Evolutionary conservation across 192 early-diverging fungal genomes (phyloP).

Genomic region (Helicostylum pulchrum): DNA sequence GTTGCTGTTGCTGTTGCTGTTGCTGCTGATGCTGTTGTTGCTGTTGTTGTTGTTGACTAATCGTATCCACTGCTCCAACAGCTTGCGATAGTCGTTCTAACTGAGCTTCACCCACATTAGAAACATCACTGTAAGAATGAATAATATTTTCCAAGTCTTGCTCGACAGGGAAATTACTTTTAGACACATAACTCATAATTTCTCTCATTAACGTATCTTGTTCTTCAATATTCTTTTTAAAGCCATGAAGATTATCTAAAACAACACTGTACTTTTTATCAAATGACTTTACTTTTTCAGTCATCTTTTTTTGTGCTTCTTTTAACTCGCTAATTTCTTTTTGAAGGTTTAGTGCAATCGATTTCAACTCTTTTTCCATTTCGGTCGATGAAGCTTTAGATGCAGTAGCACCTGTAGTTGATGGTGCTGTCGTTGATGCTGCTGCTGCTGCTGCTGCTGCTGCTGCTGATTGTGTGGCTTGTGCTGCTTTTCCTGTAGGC

Average conservation of each 20-base stretch:
- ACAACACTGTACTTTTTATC: conserved; percentile 29
- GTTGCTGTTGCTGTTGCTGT: not conserved
- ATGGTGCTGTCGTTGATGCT: not conserved
- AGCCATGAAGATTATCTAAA: conserved; percentile 38
- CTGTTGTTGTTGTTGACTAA: too few species aligned
- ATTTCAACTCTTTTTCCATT: conserved; percentile 8
- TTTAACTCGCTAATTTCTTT: conserved; percentile 39
- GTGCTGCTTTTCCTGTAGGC: conserved; percentile 12
- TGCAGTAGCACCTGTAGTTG: not conserved
- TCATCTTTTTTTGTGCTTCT: conserved; percentile 41
- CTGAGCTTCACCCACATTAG: too few species aligned
- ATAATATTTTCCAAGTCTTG: not conserved
- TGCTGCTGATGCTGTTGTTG: too few species aligned
- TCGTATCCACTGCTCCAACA: too few species aligned
- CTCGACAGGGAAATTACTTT: conserved; percentile 4
- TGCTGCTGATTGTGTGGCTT: not conserved
- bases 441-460: not conserved
- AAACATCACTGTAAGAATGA: too few species aligned
- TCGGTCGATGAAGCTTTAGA: not conserved
- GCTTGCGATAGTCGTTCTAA: too few species aligned
- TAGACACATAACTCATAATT: conserved; percentile 38
- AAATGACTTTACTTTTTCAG: conserved; percentile 29
- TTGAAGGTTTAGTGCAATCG: conserved; percentile 36
- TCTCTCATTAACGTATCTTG: conserved; percentile 48
- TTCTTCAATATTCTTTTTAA: conserved; percentile 43